Evolutionary conservation across 1,284 basidiomycete species (phyloP), one percentile per base, ranked within the genome.

Genomic region (Ceratobasidium papillatum): DNA sequence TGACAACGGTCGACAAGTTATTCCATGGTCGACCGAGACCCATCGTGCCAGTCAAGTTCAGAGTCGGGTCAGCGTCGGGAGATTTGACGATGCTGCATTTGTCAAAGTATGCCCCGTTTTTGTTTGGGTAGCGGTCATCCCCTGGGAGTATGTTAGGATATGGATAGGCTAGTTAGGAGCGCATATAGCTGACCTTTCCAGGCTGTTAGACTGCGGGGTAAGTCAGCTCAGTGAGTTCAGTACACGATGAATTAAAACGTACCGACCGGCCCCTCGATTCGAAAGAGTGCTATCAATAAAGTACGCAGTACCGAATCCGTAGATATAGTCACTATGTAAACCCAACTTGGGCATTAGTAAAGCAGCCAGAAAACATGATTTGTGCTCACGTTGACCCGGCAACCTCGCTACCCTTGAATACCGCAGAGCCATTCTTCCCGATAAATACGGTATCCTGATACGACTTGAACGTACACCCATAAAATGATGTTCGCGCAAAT

Each of bases 401-500:
- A 51, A 91, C 86, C 32, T 87, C 86, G 75, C 88, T 89, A 76
- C 90, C 89, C 9, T 87, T 84, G 8, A 87, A 86, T 77, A 89
- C 89, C 0, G 89, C 89, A 78, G 85, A 88, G 4, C 84, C 88
- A 66, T 87, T 89, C 0, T 84, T 81, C 0, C 90, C 90, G 0
- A 88, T 87, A 78, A 88, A 91, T 85, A 88, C 88, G 0, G 90
- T 91, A 79, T 91, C 90, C 78, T 91, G 90, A 74, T 82, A 90
- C 77, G 88, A 88, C 8, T 85, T 83, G 77, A 91, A 90, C 0
- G 86, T 83, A 77, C 89, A 90, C 0, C 87, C 88, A 76, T 91
- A 91, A 80, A 91, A 90, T 0, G 89, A 90, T 11, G 88, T 88
- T 41, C 64, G 52, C 12, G 65, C 59, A 32, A 54, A 76, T 2